phyloP scores from a whole-genome alignment of 2,329 filamentous ascomycete genomes.

The Alternaria metachromatica region DNA sequence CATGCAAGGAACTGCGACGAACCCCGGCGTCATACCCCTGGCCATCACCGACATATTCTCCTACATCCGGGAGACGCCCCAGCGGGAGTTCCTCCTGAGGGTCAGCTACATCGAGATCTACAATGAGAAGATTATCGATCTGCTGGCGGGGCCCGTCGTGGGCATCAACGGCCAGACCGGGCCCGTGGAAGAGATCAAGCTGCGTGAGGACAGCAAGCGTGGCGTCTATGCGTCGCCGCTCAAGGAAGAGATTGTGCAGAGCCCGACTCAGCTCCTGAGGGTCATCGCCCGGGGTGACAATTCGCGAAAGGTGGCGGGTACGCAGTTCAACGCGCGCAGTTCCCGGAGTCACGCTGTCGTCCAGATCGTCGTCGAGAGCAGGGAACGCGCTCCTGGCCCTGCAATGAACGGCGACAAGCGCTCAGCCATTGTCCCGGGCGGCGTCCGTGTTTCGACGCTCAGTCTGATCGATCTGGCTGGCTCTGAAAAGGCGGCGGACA shows the following conservation, averaged over 20 bases:
- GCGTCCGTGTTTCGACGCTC: slow-evolving; percentile 92
- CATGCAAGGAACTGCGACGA: slow-evolving; percentile 97
- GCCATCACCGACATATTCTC: slow-evolving; percentile 99
- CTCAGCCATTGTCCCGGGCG: slow-evolving; percentile 67
- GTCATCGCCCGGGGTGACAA: slow-evolving; percentile 96
- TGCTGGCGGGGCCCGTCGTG: slow-evolving; percentile 76
- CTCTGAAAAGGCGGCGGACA: slow-evolving; percentile 93
- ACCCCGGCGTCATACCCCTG: slow-evolving; percentile 93
- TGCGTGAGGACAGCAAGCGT: slow-evolving; percentile 93
- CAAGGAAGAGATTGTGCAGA: slow-evolving; percentile 98
- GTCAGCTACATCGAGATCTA: slow-evolving; percentile 99
- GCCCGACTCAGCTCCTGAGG: slow-evolving; percentile 89
- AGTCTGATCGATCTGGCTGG: slow-evolving; percentile 96
- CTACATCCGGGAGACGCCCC: slow-evolving; percentile 95
- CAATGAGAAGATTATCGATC: slow-evolving; percentile 95
- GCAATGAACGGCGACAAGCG: slow-evolving; percentile 52
- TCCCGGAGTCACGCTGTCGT: slow-evolving; percentile 98
- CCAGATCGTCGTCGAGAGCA: slow-evolving; percentile 96
- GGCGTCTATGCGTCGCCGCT: slow-evolving; percentile 95
- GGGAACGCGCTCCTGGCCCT: slow-evolving; percentile 75
- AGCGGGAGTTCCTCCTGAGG: slow-evolving; percentile 89
- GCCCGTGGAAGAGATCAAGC: slow-evolving; percentile 90
- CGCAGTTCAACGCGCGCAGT: slow-evolving; percentile 95
- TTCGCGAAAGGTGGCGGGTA: slow-evolving; percentile 87
- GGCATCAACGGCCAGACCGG: slow-evolving; percentile 55